Conservation (phyloP, 805 yeast genomes). For the Wickerhamomyces kurtzmanii region DNA sequence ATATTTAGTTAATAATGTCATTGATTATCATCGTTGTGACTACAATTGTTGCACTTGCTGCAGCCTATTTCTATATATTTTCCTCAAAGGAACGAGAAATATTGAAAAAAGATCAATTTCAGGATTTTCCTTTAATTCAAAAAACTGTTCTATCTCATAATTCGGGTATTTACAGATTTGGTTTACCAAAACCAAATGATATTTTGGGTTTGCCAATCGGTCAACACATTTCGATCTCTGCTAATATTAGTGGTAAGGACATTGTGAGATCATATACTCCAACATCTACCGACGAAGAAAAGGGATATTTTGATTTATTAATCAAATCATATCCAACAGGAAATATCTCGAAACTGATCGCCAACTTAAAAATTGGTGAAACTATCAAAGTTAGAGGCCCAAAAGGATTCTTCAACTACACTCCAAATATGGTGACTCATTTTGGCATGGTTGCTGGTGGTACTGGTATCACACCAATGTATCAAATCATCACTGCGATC, state of each 20-base stretch:
- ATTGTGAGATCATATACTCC: slow-evolving; percentile 87
- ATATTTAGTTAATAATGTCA: no score
- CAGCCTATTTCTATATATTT: slow-evolving; percentile 3
- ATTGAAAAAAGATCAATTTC: slow-evolving; percentile 56
- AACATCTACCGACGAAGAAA: slow-evolving; percentile 66
- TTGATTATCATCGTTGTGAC: no score
- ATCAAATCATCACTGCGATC: slow-evolving; percentile 79
- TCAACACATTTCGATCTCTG: slow-evolving; percentile 80
- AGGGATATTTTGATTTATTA: slow-evolving; percentile 77
- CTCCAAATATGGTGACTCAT: slow-evolving; percentile 63
- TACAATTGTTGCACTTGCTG: no score
- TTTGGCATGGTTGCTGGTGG: slow-evolving; percentile 95
- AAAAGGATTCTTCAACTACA: slow-evolving; percentile 77
- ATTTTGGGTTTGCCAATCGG: slow-evolving; percentile 87
- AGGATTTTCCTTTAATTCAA: slow-evolving; percentile 70
- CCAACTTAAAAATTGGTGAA: slow-evolving; percentile 70
- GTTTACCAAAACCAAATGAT: slow-evolving; percentile 65
- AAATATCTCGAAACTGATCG: slow-evolving; percentile 68
- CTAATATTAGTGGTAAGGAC: slow-evolving; percentile 69
- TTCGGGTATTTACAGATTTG: slow-evolving; percentile 76
- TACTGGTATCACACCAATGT: slow-evolving; percentile 95
- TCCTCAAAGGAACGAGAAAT: slow-evolving; percentile 21
- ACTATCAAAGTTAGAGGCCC: slow-evolving; percentile 78
- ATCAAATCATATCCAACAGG: slow-evolving; percentile 84
- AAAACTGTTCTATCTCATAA: slow-evolving; percentile 73